Conservation (phyloP, 495 filamentous ascomycete genomes). For the Neurospora cerealis region DNA sequence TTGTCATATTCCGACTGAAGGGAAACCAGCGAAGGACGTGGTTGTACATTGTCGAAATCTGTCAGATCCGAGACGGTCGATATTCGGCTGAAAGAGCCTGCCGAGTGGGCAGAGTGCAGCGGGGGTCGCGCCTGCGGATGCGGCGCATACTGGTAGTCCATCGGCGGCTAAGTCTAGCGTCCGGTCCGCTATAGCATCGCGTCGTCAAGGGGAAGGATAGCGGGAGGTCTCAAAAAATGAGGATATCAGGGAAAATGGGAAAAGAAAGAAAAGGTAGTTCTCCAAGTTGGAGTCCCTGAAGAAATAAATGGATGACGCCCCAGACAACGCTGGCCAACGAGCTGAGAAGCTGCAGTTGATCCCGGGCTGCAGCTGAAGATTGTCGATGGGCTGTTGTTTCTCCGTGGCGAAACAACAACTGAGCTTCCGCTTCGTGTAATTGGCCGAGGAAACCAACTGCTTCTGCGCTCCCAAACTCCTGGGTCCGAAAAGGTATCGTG, state of each 20-base stretch:
- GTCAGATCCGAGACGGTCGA: slow-evolving; percentile 32
- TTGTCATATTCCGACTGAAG: slow-evolving; percentile 24
- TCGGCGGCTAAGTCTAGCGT: neutral
- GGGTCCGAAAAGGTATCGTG: neutral
- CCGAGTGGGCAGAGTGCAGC: slow-evolving; percentile 11
- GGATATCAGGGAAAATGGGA: neutral
- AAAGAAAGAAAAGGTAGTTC: neutral
- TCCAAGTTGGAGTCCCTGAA: neutral
- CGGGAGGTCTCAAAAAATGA: neutral
- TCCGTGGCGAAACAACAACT: neutral
- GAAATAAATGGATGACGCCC: neutral
- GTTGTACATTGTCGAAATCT: slow-evolving; percentile 22
- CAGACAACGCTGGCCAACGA: neutral
- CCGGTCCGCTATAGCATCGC: neutral
- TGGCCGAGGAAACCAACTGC: neutral
- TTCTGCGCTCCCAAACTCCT: neutral
- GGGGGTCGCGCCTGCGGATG: slow-evolving; percentile 13
- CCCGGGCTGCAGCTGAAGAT: neutral
- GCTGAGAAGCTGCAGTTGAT: neutral
- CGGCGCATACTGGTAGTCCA: slow-evolving; percentile 12
- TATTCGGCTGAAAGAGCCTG: slow-evolving; percentile 29
- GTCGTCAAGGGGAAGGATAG: neutral
- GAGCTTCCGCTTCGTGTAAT: neutral
- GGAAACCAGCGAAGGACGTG: slow-evolving; percentile 33
- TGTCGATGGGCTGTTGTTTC: neutral